Percentiles rank a stretch among this genome's conserved stretches.
Conservation (phyloP, 1,139 yeast species). For the Magnusiomyces magnusii region DNA sequence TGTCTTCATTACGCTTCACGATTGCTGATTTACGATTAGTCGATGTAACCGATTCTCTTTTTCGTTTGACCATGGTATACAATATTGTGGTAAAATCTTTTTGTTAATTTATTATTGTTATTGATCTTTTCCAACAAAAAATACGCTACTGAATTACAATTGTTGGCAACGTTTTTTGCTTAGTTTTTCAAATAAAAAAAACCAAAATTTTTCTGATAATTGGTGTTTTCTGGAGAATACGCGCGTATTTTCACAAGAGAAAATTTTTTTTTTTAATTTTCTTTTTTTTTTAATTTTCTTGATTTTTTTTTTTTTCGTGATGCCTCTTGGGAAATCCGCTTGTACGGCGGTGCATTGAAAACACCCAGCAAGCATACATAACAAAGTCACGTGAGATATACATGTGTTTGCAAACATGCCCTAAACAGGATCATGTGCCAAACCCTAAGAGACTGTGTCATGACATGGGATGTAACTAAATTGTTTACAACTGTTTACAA, state of each 20-base stretch:
- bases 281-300: too few relatives aligned
- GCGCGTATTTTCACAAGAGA: background rate
- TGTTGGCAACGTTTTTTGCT: background rate
- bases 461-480: background rate
- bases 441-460: background rate
- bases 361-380: background rate
- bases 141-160: background rate
- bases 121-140: background rate
- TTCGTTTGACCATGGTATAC: slow-evolving; percentile 27
- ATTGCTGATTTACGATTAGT: background rate
- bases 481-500: background rate
- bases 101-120: too few relatives aligned
- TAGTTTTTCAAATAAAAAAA: background rate
- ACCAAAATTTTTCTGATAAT: too few relatives aligned
- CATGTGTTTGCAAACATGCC: background rate
- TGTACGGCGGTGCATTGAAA: background rate
- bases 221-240: background rate
- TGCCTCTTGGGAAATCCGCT: background rate
- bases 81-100: too few relatives aligned
- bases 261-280: slow-evolving; percentile 4
- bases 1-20: background rate
- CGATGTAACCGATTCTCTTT: slow-evolving; percentile 1
- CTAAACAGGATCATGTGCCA: background rate
- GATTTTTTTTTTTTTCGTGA: background rate
- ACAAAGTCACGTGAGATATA: background rate